Evolutionary conservation across 2,329 filamentous ascomycete genomes (phyloP).

Genomic region (Tympanopsis confertula): DNA sequence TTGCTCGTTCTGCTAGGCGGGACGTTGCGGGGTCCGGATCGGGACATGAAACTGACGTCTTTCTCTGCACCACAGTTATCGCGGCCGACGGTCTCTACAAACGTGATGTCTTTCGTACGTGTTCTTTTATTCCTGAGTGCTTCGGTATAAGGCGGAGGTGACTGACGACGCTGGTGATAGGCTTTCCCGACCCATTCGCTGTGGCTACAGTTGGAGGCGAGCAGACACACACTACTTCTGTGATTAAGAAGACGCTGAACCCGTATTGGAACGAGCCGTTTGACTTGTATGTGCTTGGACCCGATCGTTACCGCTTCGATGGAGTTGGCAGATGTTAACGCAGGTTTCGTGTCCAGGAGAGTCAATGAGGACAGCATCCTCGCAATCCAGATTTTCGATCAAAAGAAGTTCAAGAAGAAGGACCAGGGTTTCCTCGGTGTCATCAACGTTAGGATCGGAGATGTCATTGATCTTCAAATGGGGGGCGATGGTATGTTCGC

Average conservation of each 20-base stretch:
- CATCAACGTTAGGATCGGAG: conserved; percentile 91
- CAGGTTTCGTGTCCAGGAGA: conserved; percentile 42
- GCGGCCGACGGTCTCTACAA: conserved; percentile 97
- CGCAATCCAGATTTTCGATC: conserved; percentile 96
- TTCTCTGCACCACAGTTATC: conserved; percentile 59
- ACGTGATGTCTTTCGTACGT: conserved; percentile 95
- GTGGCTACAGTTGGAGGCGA: conserved; percentile 95
- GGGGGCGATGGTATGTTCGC: conserved; percentile 72
- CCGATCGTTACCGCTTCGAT: neutral
- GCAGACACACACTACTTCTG: conserved; percentile 93
- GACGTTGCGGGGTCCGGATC: conserved; percentile 4
- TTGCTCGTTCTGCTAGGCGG: conserved; percentile 8
- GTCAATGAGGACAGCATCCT: conserved; percentile 93
- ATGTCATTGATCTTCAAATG: conserved; percentile 80
- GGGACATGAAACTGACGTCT: neutral
- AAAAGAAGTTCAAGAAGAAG: conserved; percentile 99
- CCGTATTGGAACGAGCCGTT: conserved; percentile 99
- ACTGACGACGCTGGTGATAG: conserved; percentile 34
- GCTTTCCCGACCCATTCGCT: conserved; percentile 94
- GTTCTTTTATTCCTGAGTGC: conserved; percentile 3
- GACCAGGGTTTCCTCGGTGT: conserved; percentile 96
- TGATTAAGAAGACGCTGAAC: conserved; percentile 94
- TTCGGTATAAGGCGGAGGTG: too few species aligned
- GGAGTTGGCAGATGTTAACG: conserved; percentile 1
- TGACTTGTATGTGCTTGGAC: conserved; percentile 63